A percentile compares a stretch with the other conserved stretches of the same genome.
Evolutionary conservation across 345 rosid genomes (phyloP).

Genomic region (Trapa bicornis): DNA sequence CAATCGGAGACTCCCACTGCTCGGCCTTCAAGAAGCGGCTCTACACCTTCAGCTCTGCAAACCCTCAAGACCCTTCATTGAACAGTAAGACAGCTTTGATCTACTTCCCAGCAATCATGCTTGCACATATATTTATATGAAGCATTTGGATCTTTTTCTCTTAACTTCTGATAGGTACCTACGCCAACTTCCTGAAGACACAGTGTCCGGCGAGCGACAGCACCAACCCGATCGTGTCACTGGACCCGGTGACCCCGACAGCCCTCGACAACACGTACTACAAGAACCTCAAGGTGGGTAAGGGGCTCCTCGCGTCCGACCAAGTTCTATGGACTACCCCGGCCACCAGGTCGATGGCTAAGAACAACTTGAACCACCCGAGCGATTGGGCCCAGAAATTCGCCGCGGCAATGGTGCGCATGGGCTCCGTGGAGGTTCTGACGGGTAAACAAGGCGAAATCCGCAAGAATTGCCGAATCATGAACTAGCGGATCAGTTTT

Average conservation of each 20-base stretch:
- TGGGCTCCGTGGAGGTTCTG: constrained; percentile 14
- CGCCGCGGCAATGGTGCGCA: constrained; percentile 8
- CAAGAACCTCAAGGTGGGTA: constrained; percentile 5
- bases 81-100: background rate
- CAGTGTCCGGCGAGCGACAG: constrained; percentile 4
- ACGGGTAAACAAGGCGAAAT: constrained; percentile 14
- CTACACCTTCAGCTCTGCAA: constrained; percentile 4
- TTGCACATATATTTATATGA: too few relatives aligned
- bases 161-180: background rate
- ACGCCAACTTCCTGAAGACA: constrained; percentile 8
- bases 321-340: constrained; percentile 9
- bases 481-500: constrained; percentile 2
- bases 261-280: constrained; percentile 14
- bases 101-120: too few relatives aligned
- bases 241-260: constrained; percentile 9
- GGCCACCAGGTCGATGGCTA: constrained; percentile 6
- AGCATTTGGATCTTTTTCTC: too few relatives aligned
- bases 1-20: constrained; percentile 12
- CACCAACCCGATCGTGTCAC: constrained; percentile 8
- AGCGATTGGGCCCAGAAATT: constrained; percentile 11
- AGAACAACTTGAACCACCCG: constrained; percentile 1
- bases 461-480: constrained; percentile 11
- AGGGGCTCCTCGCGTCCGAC: constrained; percentile 13
- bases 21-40: constrained; percentile 8
- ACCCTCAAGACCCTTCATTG: constrained; percentile 10